Conservation (phyloP, 768 basidiomycete species). For the Ramaria rubella region DNA sequence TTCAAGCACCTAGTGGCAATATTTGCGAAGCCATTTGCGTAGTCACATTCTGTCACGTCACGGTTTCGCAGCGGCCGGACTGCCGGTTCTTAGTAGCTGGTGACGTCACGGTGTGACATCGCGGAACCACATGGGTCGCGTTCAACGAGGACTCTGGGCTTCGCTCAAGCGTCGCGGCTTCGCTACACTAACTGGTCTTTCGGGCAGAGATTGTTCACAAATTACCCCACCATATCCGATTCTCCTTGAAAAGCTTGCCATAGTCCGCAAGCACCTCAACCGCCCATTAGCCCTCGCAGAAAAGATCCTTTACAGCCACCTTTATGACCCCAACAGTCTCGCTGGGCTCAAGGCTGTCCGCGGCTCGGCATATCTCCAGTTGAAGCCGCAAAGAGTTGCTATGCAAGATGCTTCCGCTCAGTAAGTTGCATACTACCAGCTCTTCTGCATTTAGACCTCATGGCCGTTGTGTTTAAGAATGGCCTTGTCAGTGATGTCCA, state of each 20-base stretch:
- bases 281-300: conserved; percentile 91
- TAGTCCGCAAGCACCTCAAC: conserved; percentile 62
- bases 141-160: not conserved
- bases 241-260: conserved; percentile 63
- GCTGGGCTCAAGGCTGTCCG: conserved; percentile 60
- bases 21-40: conserved; percentile 95
- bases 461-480: not conserved
- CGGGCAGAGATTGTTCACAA: conserved; percentile 54
- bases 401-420: conserved; percentile 95
- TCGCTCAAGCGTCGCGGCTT: conserved; percentile 16
- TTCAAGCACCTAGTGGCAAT: conserved; percentile 67
- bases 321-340: conserved; percentile 69
- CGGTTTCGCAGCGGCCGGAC: too few relatives aligned
- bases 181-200: conserved; percentile 35
- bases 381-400: conserved; percentile 88
- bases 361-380: conserved; percentile 85
- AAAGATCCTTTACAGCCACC: conserved; percentile 94
- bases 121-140: not conserved
- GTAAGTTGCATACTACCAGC: conserved; percentile 39
- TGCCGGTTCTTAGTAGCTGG: too few relatives aligned
- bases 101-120: too few relatives aligned
- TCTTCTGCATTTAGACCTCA: not conserved
- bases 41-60: too few relatives aligned
- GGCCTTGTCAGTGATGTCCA: not conserved
- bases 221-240: conserved; percentile 82